Percentiles rank a stretch among this genome's conserved stretches.
These are phyloP conservation scores for Arachis stenosperma DNA, from an alignment of 306 rosid genomes.

Conservation along the genomic window DNA sequence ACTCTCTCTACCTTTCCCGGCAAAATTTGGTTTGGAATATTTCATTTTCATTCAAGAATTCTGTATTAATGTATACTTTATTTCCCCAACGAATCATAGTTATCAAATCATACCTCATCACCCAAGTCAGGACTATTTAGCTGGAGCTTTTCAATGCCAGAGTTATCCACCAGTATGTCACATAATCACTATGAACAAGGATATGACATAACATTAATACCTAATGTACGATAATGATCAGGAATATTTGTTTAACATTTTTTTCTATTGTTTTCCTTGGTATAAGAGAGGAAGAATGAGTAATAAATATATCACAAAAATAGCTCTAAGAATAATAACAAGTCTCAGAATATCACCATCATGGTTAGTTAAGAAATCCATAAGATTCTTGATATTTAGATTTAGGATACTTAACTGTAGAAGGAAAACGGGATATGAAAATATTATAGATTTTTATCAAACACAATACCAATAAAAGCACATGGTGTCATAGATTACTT, in stretches of 20 bases:
- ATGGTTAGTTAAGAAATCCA: slow-evolving; percentile 30
- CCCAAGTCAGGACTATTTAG: slow-evolving; percentile 90
- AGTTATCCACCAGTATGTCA: slow-evolving; percentile 70
- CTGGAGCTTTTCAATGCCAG: slow-evolving; percentile 81
- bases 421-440: slow-evolving; percentile 2
- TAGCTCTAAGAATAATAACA: not conserved
- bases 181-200: slow-evolving; percentile 72
- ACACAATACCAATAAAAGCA: slow-evolving; percentile 11
- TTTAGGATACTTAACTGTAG: slow-evolving; percentile 21
- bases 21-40: too few relatives aligned
- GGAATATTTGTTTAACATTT: slow-evolving; percentile 11
- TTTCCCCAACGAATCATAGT: slow-evolving; percentile 7
- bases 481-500: not conserved
- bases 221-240: slow-evolving; percentile 29
- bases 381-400: slow-evolving; percentile 22
- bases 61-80: too few relatives aligned
- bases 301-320: slow-evolving; percentile 25
- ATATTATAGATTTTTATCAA: slow-evolving; percentile 26
- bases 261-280: slow-evolving; percentile 15
- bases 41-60: too few relatives aligned
- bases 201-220: slow-evolving; percentile 37
- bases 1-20: too few relatives aligned
- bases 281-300: slow-evolving; percentile 24
- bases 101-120: slow-evolving; percentile 78
- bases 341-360: not conserved